phyloP scores from a whole-genome alignment of 140 eudicot genomes.

The Anethum foeniculum region DNA sequence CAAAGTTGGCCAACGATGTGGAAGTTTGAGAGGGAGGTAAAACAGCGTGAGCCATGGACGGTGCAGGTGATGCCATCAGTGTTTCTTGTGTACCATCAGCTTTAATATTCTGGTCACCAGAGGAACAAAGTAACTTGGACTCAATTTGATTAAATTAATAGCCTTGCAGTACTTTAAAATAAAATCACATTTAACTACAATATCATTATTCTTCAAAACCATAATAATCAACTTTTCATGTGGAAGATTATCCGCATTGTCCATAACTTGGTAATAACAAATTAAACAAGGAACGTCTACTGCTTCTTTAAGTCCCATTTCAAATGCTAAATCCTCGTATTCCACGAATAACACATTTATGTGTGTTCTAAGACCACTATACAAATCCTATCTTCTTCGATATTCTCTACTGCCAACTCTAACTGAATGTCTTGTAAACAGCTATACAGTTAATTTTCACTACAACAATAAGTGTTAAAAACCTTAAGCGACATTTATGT shows the following conservation, averaged over 20 bases:
- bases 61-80: constrained; percentile 26
- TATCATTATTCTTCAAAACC: neutral
- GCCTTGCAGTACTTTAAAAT: neutral
- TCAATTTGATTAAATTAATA: neutral
- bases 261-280: neutral
- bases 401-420: neutral
- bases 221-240: neutral
- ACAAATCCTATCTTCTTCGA: neutral
- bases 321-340: neutral
- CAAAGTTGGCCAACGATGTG: constrained; percentile 29
- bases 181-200: neutral
- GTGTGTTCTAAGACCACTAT: neutral
- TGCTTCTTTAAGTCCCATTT: neutral
- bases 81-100: constrained; percentile 33
- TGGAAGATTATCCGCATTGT: neutral
- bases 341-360: neutral
- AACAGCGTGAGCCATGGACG: constrained; percentile 34
- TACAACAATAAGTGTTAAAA: neutral
- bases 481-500: neutral
- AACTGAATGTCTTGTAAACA: neutral
- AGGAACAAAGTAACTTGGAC: neutral
- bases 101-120: constrained; percentile 3
- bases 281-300: neutral
- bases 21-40: constrained; percentile 41
- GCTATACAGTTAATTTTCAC: neutral